Base-by-base conservation (phyloP, 495 filamentous ascomycete species). In the Pseudevernia furfuracea region DNA sequence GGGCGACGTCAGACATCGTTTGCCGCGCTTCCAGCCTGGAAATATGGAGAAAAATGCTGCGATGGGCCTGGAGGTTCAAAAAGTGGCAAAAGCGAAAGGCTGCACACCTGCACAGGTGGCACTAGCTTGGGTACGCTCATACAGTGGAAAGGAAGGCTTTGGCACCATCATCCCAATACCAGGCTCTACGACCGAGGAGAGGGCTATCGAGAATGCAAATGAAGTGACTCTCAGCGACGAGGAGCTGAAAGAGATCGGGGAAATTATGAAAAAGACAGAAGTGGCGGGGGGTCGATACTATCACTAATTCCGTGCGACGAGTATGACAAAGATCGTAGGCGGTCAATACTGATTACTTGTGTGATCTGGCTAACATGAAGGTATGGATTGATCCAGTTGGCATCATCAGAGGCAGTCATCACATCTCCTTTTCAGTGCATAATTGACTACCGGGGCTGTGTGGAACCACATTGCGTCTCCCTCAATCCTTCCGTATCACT, bases 141-240 rank as follows among this genome's bases (percentile, higher is more conserved):
- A 86, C 62, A 81, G 82, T 55, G 76, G 75, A 38, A 78, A 81
- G 68, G 77, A 84, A 48, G 89, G 85, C 17, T 80, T 87, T 72
- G 84, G 85, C 17, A 81, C 79, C 7, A 88, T 96, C 68, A 87
- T 95, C 62, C 92, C 91, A 6, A 95, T 96, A 67, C 92, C 91
- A 1, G 91, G 92, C 19, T 84, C 87, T 32, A 81, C 79, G 32
- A 81, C 78, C 21, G 70, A 67, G 41, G 76, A 78, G 62, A 79
- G 76, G 70, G 74, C 81, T 28, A 69, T 69, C 25, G 79, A 83
- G 67, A 83, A 83, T 46, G 68, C 74, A 67, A 58, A 67, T 30
- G 77, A 74, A 21, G 70, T 77, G 21, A 72, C 73, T 19, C 62
- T 81, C 23, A 68, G 70, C 11, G 74, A 77, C 55, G 70, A 73